Evolutionary conservation across 495 filamentous ascomycete genomes (phyloP).

Genomic region (Aspergillus heteromorphus): DNA sequence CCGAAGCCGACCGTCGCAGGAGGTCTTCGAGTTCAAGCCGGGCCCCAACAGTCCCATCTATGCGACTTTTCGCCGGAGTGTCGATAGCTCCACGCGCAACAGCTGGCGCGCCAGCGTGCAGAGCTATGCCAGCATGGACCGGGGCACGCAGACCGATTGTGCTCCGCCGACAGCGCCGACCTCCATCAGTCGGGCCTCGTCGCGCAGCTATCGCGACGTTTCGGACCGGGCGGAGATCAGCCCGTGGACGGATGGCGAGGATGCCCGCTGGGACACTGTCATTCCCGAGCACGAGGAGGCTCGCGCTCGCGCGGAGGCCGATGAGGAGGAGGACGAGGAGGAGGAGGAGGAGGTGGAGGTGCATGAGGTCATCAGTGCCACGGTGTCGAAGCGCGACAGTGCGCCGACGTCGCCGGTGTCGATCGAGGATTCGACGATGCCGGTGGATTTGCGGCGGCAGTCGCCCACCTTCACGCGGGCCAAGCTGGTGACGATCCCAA

Average conservation of each 20-base stretch:
- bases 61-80: conserved; percentile 61
- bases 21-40: conserved; percentile 75
- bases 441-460: conserved; percentile 39
- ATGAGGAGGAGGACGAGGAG: conserved; percentile 7
- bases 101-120: conserved; percentile 66
- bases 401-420: conserved; percentile 46
- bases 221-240: conserved; percentile 31
- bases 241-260: conserved; percentile 23
- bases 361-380: conserved; percentile 39
- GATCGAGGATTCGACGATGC: conserved; percentile 32
- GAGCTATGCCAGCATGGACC: conserved; percentile 50
- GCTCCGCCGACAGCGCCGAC: conserved; percentile 39
- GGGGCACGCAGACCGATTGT: conserved; percentile 57
- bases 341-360: conserved; percentile 36
- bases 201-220: conserved; percentile 38
- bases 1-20: conserved; percentile 58
- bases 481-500: conserved; percentile 67
- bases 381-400: conserved; percentile 42
- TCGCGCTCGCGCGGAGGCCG: conserved; percentile 21
- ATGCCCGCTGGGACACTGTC: conserved; percentile 29
- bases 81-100: conserved; percentile 50
- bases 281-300: conserved; percentile 31
- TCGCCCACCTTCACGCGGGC: conserved; percentile 54
- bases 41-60: conserved; percentile 73
- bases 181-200: conserved; percentile 41